These are phyloP conservation scores for Aspergillus spinulosporus DNA, from an alignment of 2,329 filamentous ascomycete species.

Conservation along the genomic window DNA sequence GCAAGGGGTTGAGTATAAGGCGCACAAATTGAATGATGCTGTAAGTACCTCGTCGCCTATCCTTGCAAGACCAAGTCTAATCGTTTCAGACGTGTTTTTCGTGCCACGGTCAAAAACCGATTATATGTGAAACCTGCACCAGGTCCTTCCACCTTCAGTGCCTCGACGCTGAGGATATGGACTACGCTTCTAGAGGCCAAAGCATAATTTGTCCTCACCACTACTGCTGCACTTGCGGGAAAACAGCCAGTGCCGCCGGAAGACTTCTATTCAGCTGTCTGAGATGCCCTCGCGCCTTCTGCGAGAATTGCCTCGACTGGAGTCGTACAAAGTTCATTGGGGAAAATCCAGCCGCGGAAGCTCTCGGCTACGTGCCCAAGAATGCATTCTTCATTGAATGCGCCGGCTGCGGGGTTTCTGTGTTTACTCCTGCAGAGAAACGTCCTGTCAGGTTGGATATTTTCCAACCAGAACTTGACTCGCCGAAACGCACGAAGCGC, in stretches of 20 bases:
- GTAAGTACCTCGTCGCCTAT: constrained; percentile 18
- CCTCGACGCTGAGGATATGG: constrained; percentile 31
- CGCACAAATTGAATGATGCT: constrained; percentile 47
- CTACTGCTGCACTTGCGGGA: constrained; percentile 54
- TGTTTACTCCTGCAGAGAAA: not conserved
- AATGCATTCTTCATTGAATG: constrained; percentile 53
- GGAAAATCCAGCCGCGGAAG: constrained; percentile 51
- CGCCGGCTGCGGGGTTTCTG: not conserved
- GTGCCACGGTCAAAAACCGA: constrained; percentile 2
- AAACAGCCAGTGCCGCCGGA: constrained; percentile 49
- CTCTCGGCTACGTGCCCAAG: constrained; percentile 46
- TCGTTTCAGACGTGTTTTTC: constrained; percentile 20
- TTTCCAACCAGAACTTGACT: not conserved
- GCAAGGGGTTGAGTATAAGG: not conserved
- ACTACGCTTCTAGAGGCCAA: constrained; percentile 26
- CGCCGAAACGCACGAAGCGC: not conserved
- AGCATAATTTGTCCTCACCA: constrained; percentile 56
- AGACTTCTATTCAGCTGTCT: constrained; percentile 53
- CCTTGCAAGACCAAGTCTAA: constrained; percentile 6
- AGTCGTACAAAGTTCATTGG: constrained; percentile 53
- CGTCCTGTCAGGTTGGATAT: not conserved
- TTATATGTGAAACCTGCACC: constrained; percentile 48
- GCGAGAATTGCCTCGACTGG: constrained; percentile 57
- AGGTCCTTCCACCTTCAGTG: constrained; percentile 56
- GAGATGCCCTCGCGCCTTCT: constrained; percentile 58